These are phyloP conservation scores for Ophiostoma ips DNA, from an alignment of 2,329 filamentous ascomycete species.

Conservation along the genomic window DNA sequence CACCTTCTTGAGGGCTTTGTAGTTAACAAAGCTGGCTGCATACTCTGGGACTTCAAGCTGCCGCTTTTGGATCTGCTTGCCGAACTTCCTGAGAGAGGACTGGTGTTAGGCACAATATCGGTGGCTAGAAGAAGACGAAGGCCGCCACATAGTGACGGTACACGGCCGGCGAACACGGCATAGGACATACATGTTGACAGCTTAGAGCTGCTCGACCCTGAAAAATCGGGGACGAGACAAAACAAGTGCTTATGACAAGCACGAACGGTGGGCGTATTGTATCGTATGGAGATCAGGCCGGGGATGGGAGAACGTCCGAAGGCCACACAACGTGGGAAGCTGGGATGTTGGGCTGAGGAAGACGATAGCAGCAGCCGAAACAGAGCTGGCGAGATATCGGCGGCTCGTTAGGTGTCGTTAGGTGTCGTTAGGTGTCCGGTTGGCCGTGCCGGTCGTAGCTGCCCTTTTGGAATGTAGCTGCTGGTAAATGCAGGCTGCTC, in stretches of 20 bases:
- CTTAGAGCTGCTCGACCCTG: not conserved
- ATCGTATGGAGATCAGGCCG: too few species aligned
- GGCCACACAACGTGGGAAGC: too few species aligned
- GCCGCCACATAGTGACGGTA: too few species aligned
- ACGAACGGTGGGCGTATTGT: too few species aligned
- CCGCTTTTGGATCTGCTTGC: constrained; percentile 97
- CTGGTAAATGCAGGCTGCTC: not conserved
- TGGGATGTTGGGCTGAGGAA: too few species aligned
- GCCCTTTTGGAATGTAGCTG: not conserved
- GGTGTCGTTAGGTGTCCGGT: too few species aligned
- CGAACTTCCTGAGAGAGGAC: constrained; percentile 73
- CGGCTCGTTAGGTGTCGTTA: too few species aligned
- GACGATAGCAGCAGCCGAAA: too few species aligned
- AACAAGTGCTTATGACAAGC: not conserved
- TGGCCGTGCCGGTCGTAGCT: not conserved
- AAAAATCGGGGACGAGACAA: not conserved
- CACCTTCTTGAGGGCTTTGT: constrained; percentile 95
- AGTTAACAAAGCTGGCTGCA: constrained; percentile 97
- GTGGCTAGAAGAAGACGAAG: not conserved
- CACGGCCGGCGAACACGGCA: not conserved
- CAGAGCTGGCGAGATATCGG: not conserved
- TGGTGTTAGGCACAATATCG: not conserved
- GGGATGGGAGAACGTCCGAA: too few species aligned
- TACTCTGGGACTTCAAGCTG: constrained; percentile 99
- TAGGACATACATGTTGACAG: not conserved